A percentile compares a stretch with the other conserved stretches of the same genome.
These are phyloP conservation scores for Podaxis mareebaensis DNA, from an alignment of 768 basidiomycete species.

Conservation along the genomic window DNA sequence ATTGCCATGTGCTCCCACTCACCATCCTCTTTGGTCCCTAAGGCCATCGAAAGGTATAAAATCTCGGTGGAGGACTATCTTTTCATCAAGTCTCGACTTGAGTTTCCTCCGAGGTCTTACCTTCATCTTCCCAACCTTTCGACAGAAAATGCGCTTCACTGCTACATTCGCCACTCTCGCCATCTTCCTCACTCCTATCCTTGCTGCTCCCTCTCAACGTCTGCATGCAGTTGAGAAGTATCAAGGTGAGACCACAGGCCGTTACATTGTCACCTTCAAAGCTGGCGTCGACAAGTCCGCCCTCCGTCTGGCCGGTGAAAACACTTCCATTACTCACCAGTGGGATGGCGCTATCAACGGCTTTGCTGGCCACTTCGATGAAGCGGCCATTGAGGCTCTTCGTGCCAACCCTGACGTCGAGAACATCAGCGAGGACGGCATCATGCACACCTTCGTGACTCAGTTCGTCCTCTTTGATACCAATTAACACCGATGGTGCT, in stretches of 20 bases:
- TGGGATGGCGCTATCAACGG: constrained; percentile 19
- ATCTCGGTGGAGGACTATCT: background rate
- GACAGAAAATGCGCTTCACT: background rate
- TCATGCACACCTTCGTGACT: constrained; percentile 24
- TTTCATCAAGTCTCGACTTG: background rate
- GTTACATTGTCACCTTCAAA: constrained; percentile 18
- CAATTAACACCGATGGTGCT: background rate
- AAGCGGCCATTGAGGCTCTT: constrained; percentile 22
- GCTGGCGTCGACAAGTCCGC: constrained; percentile 6
- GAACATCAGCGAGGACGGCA: constrained; percentile 27
- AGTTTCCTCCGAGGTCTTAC: background rate
- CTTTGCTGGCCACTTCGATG: constrained; percentile 20
- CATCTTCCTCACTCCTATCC: constrained; percentile 3
- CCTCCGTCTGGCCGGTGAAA: background rate
- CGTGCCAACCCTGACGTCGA: constrained; percentile 25
- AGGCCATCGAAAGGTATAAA: background rate
- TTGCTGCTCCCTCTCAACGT: constrained; percentile 1
- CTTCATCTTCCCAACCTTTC: background rate
- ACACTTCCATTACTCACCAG: background rate
- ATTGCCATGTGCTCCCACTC: background rate
- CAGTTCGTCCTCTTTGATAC: constrained; percentile 19
- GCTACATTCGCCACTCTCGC: constrained; percentile 12
- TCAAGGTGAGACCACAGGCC: constrained; percentile 15
- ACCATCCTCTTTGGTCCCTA: background rate
- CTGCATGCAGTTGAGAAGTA: constrained; percentile 19